Base-by-base conservation (phyloP, 805 yeast genomes). In the Wickerhamiella nectarea region DNA sequence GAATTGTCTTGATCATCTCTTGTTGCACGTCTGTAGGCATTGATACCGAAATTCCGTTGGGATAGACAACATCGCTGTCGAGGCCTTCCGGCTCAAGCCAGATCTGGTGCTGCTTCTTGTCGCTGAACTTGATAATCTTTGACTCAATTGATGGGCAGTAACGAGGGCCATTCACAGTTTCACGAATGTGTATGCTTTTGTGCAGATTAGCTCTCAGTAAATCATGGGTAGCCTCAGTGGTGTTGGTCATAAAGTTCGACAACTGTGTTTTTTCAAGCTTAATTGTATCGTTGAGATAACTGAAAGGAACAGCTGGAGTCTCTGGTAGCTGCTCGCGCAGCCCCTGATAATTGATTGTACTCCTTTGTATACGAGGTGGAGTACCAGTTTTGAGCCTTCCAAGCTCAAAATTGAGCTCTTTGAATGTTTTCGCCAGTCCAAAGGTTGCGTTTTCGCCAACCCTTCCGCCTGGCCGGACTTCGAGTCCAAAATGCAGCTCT, bases 31-130 rank as follows among this genome's bases (percentile, higher is more conserved):
- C 96, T 29, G 76, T 91, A 0, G 98, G 98, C 94, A 91, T 81
- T 0, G 98, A 86, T 54, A 87, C 80, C 2, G 95, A 83, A 14
- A 91, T 84, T 12, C 99, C 99, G 56, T 89, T 91, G 0, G 99
- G 99, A 57, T 91, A 91, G 10, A 91, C 80, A n/a, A 83, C 65
- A 56, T 84, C 78, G 0, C 89, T 74, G 53, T 83, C 80, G 14
- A 87, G 64, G 0, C 98, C 98, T 60, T 91, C 99, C 0, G 96
- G 97, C 61, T 91, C 98, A 6, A 91, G 65, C 98, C 98, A 91
- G 3, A 91, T 76, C 45, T 79, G 71, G 58, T 91, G 98, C 0
- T 75, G 65, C 3, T 69, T 64, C 56, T 82, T 87, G 37, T 81
- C 81, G 2, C 83, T 68, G 57, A 91, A 91, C 50, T 85, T 72